Evolutionary conservation across 2,329 filamentous ascomycete species (phyloP), one percentile per base, ranked within the genome.

Genomic region (Aspergillus niger): DNA sequence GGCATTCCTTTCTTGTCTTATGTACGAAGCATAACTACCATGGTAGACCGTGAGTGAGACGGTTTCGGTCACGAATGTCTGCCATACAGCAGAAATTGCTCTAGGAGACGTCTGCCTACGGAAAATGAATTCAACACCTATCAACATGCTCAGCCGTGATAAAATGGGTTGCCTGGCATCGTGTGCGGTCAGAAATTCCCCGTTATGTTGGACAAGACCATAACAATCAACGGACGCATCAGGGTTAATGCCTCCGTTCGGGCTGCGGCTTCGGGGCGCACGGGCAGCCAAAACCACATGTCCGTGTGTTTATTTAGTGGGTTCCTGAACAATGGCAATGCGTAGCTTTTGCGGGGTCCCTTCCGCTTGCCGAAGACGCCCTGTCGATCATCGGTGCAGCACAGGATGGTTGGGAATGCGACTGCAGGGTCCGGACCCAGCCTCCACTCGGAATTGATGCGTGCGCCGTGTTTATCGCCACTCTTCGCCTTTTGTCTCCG

Each of bases 141-240:
- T 51, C 55, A 58, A 36, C 11, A 36, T 13, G 17, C 39, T 38
- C 24, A 57, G 32, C 38, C n/a, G 44, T 57, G 51, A 36, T 28
- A 59, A 10, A 54, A n/a, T 17, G 13, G 32, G 32, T 10, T 36
- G 32, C 32, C 11, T 10, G 11, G n/a, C 38, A 60, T 61, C 55
- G 57, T 57, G 48, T 67, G 63, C 61, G 48, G 63, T 30, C 41
- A n/a, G 36, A 50, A 47, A 20, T 51, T 51, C n/a, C 10, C n/a
- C n/a, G 24, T 3, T 30, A 26, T 43, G 59, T 39, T 24, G 41
- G 47, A 61, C 55, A 59, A 36, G 11, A 36, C 32, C 32, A 36
- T 36, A 36, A 50, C 44, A 59, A 26, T 22, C 41, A 15, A 43
- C 11, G 7, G 38, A 32, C 17, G 51, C 30, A 55, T 39, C 20